Conservation (phyloP, 306 rosid genomes). For the Lotus japonicus region DNA sequence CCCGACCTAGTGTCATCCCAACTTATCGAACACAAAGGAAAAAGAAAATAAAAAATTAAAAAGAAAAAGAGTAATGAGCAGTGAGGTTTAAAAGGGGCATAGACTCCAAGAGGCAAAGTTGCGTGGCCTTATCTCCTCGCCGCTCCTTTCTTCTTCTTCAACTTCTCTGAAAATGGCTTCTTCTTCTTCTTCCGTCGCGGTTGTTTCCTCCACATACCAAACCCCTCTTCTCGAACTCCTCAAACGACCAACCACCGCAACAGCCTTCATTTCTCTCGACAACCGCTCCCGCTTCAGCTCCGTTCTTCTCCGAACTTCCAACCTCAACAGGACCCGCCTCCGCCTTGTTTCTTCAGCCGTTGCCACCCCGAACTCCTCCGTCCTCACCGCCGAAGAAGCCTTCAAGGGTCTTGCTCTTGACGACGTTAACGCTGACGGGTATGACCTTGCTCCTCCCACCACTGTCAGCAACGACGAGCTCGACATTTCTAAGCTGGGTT, state of each 20-base stretch:
- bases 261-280: slow-evolving; percentile 32
- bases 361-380: slow-evolving; percentile 70
- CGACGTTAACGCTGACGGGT: background rate
- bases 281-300: slow-evolving; percentile 36
- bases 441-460: slow-evolving; percentile 23
- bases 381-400: slow-evolving; percentile 56
- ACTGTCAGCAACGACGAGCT: slow-evolving; percentile 40
- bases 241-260: slow-evolving; percentile 20
- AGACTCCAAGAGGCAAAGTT: no score
- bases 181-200: slow-evolving; percentile 32
- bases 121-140: slow-evolving; percentile 29
- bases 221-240: slow-evolving; percentile 36
- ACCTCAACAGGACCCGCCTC: slow-evolving; percentile 2
- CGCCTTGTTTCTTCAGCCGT: slow-evolving; percentile 45
- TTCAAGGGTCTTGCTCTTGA: slow-evolving; percentile 45
- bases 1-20: no score
- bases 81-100: slow-evolving; percentile 9
- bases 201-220: slow-evolving; percentile 43
- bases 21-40: no score
- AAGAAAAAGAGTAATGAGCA: no score
- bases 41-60: no score
- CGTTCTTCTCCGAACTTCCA: slow-evolving; percentile 24
- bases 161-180: slow-evolving; percentile 45
- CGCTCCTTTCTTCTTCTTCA: background rate
- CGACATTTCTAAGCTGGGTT: slow-evolving; percentile 49